Evolutionary conservation across 1,284 basidiomycete genomes (phyloP).

Genomic region (Phenoliferia sp.): DNA sequence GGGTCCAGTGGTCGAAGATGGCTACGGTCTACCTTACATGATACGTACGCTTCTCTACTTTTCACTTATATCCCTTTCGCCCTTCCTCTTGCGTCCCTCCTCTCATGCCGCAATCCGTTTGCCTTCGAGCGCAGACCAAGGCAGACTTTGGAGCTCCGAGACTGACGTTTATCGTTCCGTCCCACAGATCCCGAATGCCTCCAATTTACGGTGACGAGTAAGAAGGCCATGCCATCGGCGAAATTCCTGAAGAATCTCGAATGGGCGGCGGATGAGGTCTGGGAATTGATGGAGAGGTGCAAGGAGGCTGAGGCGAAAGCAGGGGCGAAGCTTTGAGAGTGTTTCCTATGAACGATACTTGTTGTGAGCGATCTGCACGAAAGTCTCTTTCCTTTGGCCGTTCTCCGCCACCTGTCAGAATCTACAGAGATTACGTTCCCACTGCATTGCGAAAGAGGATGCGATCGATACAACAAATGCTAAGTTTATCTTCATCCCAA

Average conservation of each 20-base stretch:
- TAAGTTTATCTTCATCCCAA: background rate
- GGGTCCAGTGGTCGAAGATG: slow-evolving; percentile 61
- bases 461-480: background rate
- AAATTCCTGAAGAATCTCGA: slow-evolving; percentile 28
- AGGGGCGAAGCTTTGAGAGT: background rate
- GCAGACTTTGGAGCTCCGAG: slow-evolving; percentile 1
- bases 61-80: background rate
- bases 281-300: slow-evolving; percentile 29
- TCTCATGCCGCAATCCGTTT: too few relatives aligned
- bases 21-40: slow-evolving; percentile 54
- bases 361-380: too few relatives aligned
- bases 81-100: too few relatives aligned
- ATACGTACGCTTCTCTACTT: slow-evolving; percentile 14
- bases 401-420: too few relatives aligned
- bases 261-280: slow-evolving; percentile 33
- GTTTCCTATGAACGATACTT: too few relatives aligned
- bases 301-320: too few relatives aligned
- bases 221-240: slow-evolving; percentile 56
- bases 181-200: slow-evolving; percentile 55
- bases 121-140: background rate
- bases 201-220: slow-evolving; percentile 72
- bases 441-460: too few relatives aligned
- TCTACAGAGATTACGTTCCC: too few relatives aligned
- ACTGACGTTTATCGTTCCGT: slow-evolving; percentile 4
- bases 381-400: too few relatives aligned